Evolutionary conservation across 352 stramenopile species (phyloP), one percentile per base, ranked within the genome.

Genomic region (Phytophthora palmivora): DNA sequence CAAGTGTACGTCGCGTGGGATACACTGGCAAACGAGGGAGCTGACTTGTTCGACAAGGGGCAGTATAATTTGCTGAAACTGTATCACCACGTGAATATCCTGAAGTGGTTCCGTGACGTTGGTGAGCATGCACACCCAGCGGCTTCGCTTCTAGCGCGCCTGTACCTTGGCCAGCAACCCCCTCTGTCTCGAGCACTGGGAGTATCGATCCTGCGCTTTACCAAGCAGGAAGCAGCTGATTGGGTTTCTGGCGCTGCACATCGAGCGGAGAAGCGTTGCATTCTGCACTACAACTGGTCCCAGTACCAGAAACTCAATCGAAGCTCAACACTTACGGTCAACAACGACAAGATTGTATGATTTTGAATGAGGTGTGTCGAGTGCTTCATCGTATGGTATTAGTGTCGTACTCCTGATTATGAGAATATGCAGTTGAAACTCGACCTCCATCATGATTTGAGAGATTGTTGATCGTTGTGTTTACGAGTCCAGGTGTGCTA

Each of bases 11-110:
- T 79, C 4, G 67, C 64, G 6, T 76, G 67, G 63, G 67, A 79
- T 34, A 46, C 60, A 6, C 48, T 72, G 38, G 71, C 63, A n/a
- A 55, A 32, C 2, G 57, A 70, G 18, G 55, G 63, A 1, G 58
- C 46, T 6, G 67, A 74, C 16, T 54, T 79, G 36, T 79, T 72
- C 49, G 63, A 70, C 52, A 79, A 76, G 42, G 65, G 69, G 21
- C 63, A 79, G 55, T 79, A 79, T 50, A 79, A 76, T 39, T 51
- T 76, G 45, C 54, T 73, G 10, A 79, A 79, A 38, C 41, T 76
- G 52, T 79, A 74, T 38, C 71, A 79, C 42, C 67, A 72, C 34
- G 71, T 79, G 44, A 34, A 79, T 45, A 70, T 79, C 41, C 63
- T 79, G 3, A 63, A 67, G 39, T 79, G 71, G 71, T 76, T 79